Conservation (phyloP, 2,329 filamentous ascomycete species). For the Aspergillus fumigatus region DNA sequence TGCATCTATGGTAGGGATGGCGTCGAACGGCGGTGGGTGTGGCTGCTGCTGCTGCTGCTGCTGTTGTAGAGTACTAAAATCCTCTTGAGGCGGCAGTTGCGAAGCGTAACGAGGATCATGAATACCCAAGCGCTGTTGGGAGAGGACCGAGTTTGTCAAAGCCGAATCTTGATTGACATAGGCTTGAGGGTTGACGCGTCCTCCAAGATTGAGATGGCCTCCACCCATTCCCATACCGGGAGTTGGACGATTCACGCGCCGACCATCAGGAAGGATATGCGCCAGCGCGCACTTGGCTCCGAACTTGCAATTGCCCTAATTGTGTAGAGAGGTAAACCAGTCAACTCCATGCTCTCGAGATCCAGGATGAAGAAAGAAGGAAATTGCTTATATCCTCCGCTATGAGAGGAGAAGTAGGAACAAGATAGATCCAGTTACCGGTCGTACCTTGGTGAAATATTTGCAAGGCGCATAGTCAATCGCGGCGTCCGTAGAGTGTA, state of each 20-base stretch:
- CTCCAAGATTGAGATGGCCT: constrained; percentile 59
- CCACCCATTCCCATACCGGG: constrained; percentile 46
- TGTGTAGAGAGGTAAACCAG: constrained; percentile 7
- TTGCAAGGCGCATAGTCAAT: constrained; percentile 89
- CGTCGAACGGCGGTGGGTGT: constrained; percentile 40
- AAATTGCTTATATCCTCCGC: background rate
- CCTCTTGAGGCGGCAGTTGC: constrained; percentile 40
- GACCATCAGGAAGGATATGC: constrained; percentile 89
- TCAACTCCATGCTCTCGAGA: constrained; percentile 9
- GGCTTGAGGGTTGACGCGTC: constrained; percentile 61
- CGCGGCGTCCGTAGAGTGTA: constrained; percentile 81
- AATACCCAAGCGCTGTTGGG: constrained; percentile 54
- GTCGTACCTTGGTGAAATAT: constrained; percentile 88
- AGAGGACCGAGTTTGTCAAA: constrained; percentile 68
- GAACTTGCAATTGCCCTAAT: constrained; percentile 96
- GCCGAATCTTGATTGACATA: constrained; percentile 65
- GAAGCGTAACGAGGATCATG: constrained; percentile 44
- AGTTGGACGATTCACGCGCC: constrained; percentile 74
- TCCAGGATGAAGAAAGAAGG: background rate
- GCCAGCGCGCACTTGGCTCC: constrained; percentile 96
- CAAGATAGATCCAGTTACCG: background rate
- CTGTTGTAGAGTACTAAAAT: constrained; percentile 38
- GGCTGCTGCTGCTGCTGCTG: constrained; percentile 39
- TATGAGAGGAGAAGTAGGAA: background rate
- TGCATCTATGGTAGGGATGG: constrained; percentile 54